Percentiles rank a stretch among this genome's conserved stretches.
These are phyloP conservation scores for Obelidium mucronatum DNA, from an alignment of 192 early-diverging fungal species.

Conservation along the genomic window DNA sequence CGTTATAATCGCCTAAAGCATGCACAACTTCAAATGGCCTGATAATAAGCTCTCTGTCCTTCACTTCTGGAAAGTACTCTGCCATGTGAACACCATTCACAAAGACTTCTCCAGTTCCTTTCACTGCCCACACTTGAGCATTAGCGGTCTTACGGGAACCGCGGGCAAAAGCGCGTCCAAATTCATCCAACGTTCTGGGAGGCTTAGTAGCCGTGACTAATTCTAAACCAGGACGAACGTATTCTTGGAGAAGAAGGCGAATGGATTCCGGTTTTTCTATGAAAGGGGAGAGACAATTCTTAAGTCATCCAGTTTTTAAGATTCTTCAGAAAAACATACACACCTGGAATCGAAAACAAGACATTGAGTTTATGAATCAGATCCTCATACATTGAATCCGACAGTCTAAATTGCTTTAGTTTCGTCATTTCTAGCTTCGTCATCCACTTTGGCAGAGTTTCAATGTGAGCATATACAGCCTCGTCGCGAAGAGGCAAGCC, in stretches of 20 bases:
- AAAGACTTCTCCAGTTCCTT: conserved; percentile 63
- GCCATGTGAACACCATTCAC: conserved; percentile 81
- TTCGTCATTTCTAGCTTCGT: conserved; percentile 39
- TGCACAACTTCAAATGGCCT: conserved; percentile 75
- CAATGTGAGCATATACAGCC: conserved; percentile 1
- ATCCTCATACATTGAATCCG: conserved; percentile 37
- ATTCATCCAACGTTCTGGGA: conserved; percentile 60
- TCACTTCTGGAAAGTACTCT: conserved; percentile 74
- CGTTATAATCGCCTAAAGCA: conserved; percentile 81
- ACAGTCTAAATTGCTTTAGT: conserved; percentile 39
- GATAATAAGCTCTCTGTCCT: conserved; percentile 73
- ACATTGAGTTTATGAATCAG: conserved; percentile 55
- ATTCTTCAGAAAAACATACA: neutral
- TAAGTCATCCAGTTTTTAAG: neutral
- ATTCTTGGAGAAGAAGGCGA: conserved; percentile 28
- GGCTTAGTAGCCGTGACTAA: conserved; percentile 12
- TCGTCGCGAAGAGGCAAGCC: conserved; percentile 35
- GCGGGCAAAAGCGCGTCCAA: conserved; percentile 75
- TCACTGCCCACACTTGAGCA: conserved; percentile 78
- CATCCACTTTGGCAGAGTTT: conserved; percentile 32
- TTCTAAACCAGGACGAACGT: conserved; percentile 39
- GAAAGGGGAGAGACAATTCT: neutral
- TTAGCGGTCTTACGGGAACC: conserved; percentile 84
- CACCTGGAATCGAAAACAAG: conserved; percentile 46
- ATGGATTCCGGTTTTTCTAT: conserved; percentile 21